phyloP scores from a whole-genome alignment of 1,139 yeast genomes.

The Petasospora fabianii region DNA sequence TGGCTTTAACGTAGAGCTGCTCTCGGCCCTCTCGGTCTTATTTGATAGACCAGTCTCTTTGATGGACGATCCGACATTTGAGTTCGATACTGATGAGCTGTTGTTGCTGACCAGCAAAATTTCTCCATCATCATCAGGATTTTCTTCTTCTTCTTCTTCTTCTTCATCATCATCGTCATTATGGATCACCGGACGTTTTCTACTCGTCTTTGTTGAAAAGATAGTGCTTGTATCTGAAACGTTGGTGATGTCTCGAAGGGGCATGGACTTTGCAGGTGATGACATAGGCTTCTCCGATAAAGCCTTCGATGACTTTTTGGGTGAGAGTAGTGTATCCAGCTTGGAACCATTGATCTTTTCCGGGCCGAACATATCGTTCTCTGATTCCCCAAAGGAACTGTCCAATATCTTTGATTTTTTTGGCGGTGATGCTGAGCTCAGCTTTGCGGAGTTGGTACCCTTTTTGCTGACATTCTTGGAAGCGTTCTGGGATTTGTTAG shows the following conservation, averaged over 20 bases:
- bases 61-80: neutral
- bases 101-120: conserved; percentile 24
- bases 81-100: conserved; percentile 2
- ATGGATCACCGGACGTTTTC: neutral
- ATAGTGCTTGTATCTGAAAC: conserved; percentile 1
- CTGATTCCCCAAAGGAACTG: conserved; percentile 18
- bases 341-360: conserved; percentile 10
- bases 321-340: neutral
- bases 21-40: conserved; percentile 8
- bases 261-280: neutral
- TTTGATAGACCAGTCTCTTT: neutral
- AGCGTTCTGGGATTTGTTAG: neutral
- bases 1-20: conserved; percentile 17
- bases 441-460: conserved; percentile 1
- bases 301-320: neutral
- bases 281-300: neutral
- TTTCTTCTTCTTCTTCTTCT: conserved; percentile 15
- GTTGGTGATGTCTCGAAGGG: conserved; percentile 21
- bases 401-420: conserved; percentile 23
- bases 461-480: neutral
- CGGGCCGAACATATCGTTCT: conserved; percentile 17
- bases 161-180: conserved; percentile 5
- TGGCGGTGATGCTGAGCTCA: conserved; percentile 11
- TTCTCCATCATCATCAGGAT: too few species aligned
- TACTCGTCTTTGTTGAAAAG: conserved; percentile 11